A percentile compares a stretch with the other conserved stretches of the same genome.
phyloP scores from a whole-genome alignment of 192 early-diverging fungal species.

The Linderina pennispora region DNA sequence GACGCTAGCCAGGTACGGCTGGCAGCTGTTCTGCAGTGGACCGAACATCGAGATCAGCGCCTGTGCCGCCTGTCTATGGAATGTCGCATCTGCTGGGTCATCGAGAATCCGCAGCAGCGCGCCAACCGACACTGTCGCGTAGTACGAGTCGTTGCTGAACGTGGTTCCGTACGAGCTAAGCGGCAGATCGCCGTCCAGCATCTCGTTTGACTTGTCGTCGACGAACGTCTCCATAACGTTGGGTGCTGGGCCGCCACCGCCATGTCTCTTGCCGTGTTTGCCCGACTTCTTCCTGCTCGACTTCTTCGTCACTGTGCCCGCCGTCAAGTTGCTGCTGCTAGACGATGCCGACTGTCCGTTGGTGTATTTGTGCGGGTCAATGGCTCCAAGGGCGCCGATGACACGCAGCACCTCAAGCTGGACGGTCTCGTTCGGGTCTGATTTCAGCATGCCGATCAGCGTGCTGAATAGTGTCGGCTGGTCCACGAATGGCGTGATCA shows the following conservation, averaged over 20 bases:
- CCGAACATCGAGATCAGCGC: slow-evolving; percentile 94
- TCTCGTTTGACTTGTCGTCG: slow-evolving; percentile 4
- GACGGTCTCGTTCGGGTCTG: slow-evolving; percentile 64
- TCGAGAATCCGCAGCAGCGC: slow-evolving; percentile 83
- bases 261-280: background rate
- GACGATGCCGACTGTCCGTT: background rate
- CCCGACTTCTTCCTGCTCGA: too few relatives aligned
- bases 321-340: background rate
- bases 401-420: slow-evolving; percentile 81
- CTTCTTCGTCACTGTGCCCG: too few relatives aligned
- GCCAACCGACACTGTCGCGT: slow-evolving; percentile 83
- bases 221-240: slow-evolving; percentile 17
- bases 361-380: slow-evolving; percentile 80
- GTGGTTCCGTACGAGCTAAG: slow-evolving; percentile 5
- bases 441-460: slow-evolving; percentile 74
- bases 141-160: slow-evolving; percentile 65
- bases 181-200: slow-evolving; percentile 10
- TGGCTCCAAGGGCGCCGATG: slow-evolving; percentile 89
- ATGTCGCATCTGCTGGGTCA: slow-evolving; percentile 71
- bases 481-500: slow-evolving; percentile 83
- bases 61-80: slow-evolving; percentile 82
- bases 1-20: slow-evolving; percentile 41
- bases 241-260: slow-evolving; percentile 8
- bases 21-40: slow-evolving; percentile 44
- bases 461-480: slow-evolving; percentile 80